A percentile compares a stretch with the other conserved stretches of the same genome.
Evolutionary conservation across 441 rosid species (phyloP).

Genomic region (Hura crepitans): DNA sequence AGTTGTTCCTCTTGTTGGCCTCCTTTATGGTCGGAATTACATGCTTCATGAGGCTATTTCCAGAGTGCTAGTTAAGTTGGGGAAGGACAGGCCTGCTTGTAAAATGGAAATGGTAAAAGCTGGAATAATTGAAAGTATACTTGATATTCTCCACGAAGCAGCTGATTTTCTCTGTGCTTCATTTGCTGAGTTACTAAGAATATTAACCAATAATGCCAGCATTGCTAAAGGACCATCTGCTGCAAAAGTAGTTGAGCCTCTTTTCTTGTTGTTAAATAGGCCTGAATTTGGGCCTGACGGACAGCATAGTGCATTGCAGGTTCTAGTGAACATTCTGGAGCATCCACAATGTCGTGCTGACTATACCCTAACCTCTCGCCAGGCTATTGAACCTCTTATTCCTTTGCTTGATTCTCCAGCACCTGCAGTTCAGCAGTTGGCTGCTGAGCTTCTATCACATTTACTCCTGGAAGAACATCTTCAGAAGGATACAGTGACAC

Average conservation of each 20-base stretch:
- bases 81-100: slow-evolving; percentile 98
- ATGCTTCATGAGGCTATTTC: slow-evolving; percentile 97
- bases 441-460: slow-evolving; percentile 98
- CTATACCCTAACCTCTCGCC: slow-evolving; percentile 69
- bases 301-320: slow-evolving; percentile 92
- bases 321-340: slow-evolving; percentile 91
- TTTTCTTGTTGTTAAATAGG: slow-evolving; percentile 65
- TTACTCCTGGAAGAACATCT: slow-evolving; percentile 83
- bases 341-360: slow-evolving; percentile 96
- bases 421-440: slow-evolving; percentile 95
- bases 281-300: slow-evolving; percentile 94
- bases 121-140: slow-evolving; percentile 87
- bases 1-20: slow-evolving; percentile 97
- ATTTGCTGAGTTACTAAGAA: slow-evolving; percentile 89
- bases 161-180: slow-evolving; percentile 96
- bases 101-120: slow-evolving; percentile 99
- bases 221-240: slow-evolving; percentile 97
- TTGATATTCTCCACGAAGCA: slow-evolving; percentile 91
- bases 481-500: slow-evolving; percentile 82
- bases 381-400: slow-evolving; percentile 87
- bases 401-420: slow-evolving; percentile 90
- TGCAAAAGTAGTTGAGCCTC: slow-evolving; percentile 93
- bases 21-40: slow-evolving; percentile 82
- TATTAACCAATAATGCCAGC: slow-evolving; percentile 93
- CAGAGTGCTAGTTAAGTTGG: slow-evolving; percentile 92